These are phyloP conservation scores for Cladosporium sp. DNA, from an alignment of 2,329 filamentous ascomycete species.

Conservation along the genomic window DNA sequence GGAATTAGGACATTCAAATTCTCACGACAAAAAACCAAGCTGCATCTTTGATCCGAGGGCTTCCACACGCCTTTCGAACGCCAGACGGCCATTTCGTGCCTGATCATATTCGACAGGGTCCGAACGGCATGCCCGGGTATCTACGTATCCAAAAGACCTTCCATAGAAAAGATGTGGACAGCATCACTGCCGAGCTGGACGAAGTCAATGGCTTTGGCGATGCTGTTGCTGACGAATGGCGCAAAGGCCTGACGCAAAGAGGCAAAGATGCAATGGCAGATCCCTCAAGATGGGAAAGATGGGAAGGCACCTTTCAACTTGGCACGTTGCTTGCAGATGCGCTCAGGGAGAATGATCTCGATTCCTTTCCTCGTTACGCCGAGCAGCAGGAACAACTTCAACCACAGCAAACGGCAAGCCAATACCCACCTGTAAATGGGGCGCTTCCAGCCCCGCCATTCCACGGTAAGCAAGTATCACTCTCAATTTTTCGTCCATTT, in stretches of 20 bases:
- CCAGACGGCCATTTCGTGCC: slow-evolving; percentile 58
- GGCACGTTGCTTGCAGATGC: slow-evolving; percentile 25
- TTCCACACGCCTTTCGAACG: slow-evolving; percentile 66
- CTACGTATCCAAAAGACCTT: slow-evolving; percentile 63
- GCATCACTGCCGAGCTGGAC: slow-evolving; percentile 59
- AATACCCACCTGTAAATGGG: slow-evolving; percentile 5
- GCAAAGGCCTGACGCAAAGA: slow-evolving; percentile 65
- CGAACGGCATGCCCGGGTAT: slow-evolving; percentile 42
- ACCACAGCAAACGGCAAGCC: slow-evolving; percentile 5
- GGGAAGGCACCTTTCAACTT: slow-evolving; percentile 47
- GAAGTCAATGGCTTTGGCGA: slow-evolving; percentile 62
- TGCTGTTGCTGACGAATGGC: slow-evolving; percentile 70
- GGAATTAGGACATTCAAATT: slow-evolving; percentile 62
- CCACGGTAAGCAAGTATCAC: slow-evolving; percentile 10
- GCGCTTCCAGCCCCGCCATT: slow-evolving; percentile 8
- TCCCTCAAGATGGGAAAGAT: slow-evolving; percentile 70
- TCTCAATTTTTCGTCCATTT: not conserved
- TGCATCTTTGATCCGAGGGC: slow-evolving; percentile 60
- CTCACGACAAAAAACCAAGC: slow-evolving; percentile 53
- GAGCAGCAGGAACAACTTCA: slow-evolving; percentile 22
- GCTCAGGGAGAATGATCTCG: slow-evolving; percentile 31
- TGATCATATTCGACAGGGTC: slow-evolving; percentile 51
- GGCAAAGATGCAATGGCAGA: slow-evolving; percentile 60
- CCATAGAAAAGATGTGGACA: slow-evolving; percentile 58
- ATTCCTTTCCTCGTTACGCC: slow-evolving; percentile 24